A percentile compares a stretch with the other conserved stretches of the same genome.
Conservation (phyloP, 805 yeast species). For the Spathaspora gorwiae region DNA sequence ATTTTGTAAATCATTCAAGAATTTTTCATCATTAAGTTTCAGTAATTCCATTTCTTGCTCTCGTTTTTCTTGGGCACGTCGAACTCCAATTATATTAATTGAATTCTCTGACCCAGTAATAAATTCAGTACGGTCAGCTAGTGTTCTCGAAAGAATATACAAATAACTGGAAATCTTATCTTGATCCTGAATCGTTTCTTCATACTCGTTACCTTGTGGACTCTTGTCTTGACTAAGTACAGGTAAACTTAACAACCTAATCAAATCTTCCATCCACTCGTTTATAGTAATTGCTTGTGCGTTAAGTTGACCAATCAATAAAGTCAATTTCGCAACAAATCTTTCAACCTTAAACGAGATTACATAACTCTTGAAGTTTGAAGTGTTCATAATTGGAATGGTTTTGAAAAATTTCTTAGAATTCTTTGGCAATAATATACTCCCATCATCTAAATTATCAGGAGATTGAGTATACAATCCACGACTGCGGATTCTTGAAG, state of each 20-base stretch:
- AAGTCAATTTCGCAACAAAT: constrained; percentile 16
- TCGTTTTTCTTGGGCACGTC: constrained; percentile 15
- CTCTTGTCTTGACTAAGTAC: constrained; percentile 43
- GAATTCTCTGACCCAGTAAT: constrained; percentile 33
- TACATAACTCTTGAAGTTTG: constrained; percentile 11
- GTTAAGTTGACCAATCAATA: constrained; percentile 37
- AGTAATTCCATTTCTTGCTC: constrained; percentile 21
- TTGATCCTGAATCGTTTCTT: constrained; percentile 67
- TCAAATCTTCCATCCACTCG: constrained; percentile 45
- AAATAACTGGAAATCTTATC: constrained; percentile 60
- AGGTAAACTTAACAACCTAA: constrained; percentile 42
- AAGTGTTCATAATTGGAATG: constrained; percentile 24
- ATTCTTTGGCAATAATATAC: constrained; percentile 24
- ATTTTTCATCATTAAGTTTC: constrained; percentile 21
- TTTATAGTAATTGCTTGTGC: constrained; percentile 49
- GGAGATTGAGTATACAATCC: constrained; percentile 9
- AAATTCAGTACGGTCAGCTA: constrained; percentile 37
- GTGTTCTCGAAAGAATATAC: constrained; percentile 39
- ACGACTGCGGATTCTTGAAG: constrained; percentile 19
- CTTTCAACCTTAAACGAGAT: constrained; percentile 16
- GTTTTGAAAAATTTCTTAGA: constrained; percentile 27
- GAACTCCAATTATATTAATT: constrained; percentile 12
- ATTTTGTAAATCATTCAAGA: constrained; percentile 20
- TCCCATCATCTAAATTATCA: constrained; percentile 24
- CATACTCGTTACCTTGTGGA: constrained; percentile 76